Base-by-base conservation (phyloP, 2,329 filamentous ascomycete species). In the Penicillium verrucosum region DNA sequence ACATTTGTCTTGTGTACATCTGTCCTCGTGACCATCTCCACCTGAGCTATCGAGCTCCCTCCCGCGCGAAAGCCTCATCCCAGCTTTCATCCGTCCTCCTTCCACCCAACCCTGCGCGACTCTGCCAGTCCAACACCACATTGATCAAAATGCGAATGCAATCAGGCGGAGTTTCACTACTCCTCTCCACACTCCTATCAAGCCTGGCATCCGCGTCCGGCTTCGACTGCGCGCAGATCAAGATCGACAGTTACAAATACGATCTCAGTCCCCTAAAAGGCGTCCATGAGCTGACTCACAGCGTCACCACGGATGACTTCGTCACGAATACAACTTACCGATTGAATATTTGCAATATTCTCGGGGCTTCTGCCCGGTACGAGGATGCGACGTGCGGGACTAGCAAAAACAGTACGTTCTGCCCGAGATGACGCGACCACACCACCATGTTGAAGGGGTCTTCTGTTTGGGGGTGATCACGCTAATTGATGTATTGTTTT, bases 211-310 rank as follows among this genome's bases (percentile, higher is more conserved):
- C 69, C 10, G 73, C 72, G 1, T 43, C 63, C 40, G 68, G 61
- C 51, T 74, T 77, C 60, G 71, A 77, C 62, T 78, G 76, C 66
- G 56, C 62, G 7, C 50, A 74, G 34, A 70, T 78, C 51, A 67
- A 64, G 29, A 60, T 69, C 25, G 70, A 75, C 47, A 65, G 64
- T 37, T 68, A 73, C 62, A 74, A 73, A 55, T 78, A 75, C 51
- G 70, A 77, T 54, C 63, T 78, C 30, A 73, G 68, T 37, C 61
- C 68, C 36, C 65, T 78, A 41, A 69, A 67, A 40, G 75, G 75
- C 11, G 72, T 73, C 2, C 76, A 78, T 57, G 62, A 68, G 49
- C 49, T 75, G 37, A 71, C 64, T 51, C 64, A 73, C 54, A 63
- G 66, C 29, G 66, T 70, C 16, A 58, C 65, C 34, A 68, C 66